phyloP scores from a whole-genome alignment of 2,329 filamentous ascomycete species.

The Diaporthe eres region DNA sequence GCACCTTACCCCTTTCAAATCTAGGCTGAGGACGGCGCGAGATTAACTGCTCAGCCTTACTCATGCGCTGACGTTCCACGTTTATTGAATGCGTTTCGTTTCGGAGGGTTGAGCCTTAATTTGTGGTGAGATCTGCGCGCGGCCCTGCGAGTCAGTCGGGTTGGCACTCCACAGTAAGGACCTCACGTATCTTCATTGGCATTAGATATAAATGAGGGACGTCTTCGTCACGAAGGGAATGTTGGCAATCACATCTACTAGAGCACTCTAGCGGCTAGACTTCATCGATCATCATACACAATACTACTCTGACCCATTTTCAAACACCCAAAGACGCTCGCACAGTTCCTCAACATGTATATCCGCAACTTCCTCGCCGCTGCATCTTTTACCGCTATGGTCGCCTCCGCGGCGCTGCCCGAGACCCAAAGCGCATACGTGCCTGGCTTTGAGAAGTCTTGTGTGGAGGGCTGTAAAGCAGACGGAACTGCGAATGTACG shows the following conservation, averaged over 20 bases:
- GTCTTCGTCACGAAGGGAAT: neutral
- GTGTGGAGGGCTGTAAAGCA: constrained; percentile 12
- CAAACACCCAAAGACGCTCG: neutral
- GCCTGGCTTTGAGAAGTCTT: constrained; percentile 15
- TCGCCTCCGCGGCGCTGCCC: constrained; percentile 1
- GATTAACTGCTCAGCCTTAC: constrained; percentile 26
- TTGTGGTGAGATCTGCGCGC: neutral
- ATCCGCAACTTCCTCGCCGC: constrained; percentile 9
- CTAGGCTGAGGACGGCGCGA: constrained; percentile 12
- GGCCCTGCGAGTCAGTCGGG: neutral
- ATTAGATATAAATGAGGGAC: neutral
- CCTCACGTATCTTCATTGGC: constrained; percentile 7
- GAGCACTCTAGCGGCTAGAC: neutral
- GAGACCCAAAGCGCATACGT: neutral
- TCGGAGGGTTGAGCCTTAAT: constrained; percentile 8
- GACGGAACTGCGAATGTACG: neutral
- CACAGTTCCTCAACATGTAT: neutral
- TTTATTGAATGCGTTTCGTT: constrained; percentile 7
- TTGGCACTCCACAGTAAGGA: neutral
- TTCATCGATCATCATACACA: neutral
- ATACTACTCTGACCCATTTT: neutral
- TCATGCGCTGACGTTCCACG: constrained; percentile 10
- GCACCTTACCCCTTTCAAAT: constrained; percentile 20
- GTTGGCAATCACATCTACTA: neutral
- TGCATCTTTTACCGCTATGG: constrained; percentile 13